Conservation (phyloP, 2,329 filamentous ascomycete genomes). For the Pseudocercospora crystallina region DNA sequence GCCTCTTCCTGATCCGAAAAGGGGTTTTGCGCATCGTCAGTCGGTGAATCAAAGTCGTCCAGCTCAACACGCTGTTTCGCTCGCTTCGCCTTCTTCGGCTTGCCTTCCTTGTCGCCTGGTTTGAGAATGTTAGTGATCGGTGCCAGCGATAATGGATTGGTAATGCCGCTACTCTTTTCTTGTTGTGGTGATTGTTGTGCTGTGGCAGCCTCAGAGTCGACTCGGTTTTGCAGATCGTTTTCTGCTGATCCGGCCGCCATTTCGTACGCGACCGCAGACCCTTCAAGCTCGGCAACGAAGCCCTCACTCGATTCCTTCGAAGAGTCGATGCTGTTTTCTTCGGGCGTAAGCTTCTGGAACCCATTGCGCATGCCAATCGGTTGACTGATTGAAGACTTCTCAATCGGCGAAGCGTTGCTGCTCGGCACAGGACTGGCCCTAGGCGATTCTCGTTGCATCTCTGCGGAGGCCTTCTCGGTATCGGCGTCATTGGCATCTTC, state of each 20-base stretch:
- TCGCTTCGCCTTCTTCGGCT: conserved; percentile 57
- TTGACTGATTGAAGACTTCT: conserved; percentile 15
- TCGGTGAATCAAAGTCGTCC: conserved; percentile 66
- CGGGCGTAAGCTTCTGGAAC: conserved; percentile 2
- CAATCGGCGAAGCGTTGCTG: conserved; percentile 25
- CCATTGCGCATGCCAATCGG: conserved; percentile 7
- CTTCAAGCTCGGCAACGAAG: conserved; percentile 40
- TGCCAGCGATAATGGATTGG: conserved; percentile 25
- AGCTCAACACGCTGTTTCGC: conserved; percentile 65
- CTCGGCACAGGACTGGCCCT: conserved; percentile 23
- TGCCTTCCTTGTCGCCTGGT: conserved; percentile 43
- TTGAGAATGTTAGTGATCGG: conserved; percentile 47
- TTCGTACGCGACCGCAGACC: conserved; percentile 38
- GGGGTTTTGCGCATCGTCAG: conserved; percentile 41
- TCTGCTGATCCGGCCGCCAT: conserved; percentile 33
- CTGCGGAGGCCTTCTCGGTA: conserved; percentile 33
- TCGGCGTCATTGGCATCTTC: conserved; percentile 39
- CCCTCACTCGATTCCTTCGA: conserved; percentile 18
- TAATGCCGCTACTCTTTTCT: conserved; percentile 18
- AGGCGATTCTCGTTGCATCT: conserved; percentile 27
- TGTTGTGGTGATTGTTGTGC: conserved; percentile 11
- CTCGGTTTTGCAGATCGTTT: conserved; percentile 9
- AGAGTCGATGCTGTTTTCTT: conserved; percentile 12
- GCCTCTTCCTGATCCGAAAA: conserved; percentile 38
- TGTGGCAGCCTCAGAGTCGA: conserved; percentile 10